phyloP scores from a whole-genome alignment of 2,329 filamentous ascomycete species.

The Sporothrix pallida region DNA sequence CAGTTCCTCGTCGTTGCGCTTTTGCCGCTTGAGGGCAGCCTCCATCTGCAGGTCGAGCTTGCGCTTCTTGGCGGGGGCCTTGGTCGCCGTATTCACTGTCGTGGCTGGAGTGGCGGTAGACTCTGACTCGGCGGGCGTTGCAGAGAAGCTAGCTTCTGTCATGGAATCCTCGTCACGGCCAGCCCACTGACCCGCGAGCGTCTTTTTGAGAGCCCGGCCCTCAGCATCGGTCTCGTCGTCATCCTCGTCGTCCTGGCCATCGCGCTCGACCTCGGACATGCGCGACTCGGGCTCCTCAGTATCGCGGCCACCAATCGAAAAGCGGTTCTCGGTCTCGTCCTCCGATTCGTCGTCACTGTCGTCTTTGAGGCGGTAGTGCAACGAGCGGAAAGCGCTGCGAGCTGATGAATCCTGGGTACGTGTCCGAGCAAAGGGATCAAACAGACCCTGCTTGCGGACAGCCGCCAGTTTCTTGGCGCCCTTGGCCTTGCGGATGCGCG shows the following conservation, averaged over 20 bases:
- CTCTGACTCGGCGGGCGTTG: conserved; percentile 17
- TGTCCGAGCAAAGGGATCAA: conserved; percentile 69
- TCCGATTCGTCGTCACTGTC: conserved; percentile 85
- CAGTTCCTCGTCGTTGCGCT: conserved; percentile 79
- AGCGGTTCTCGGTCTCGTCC: conserved; percentile 68
- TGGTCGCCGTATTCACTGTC: background rate
- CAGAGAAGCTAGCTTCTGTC: conserved; percentile 73
- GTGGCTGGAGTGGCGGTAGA: conserved; percentile 4
- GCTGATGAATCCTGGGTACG: conserved; percentile 54
- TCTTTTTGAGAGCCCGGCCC: conserved; percentile 65
- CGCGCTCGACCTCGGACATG: conserved; percentile 23
- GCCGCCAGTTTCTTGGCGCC: conserved; percentile 55
- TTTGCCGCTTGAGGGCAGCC: conserved; percentile 75
- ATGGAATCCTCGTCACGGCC: conserved; percentile 67
- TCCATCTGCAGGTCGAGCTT: conserved; percentile 75
- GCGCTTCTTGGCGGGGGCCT: conserved; percentile 66
- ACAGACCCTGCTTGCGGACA: conserved; percentile 66
- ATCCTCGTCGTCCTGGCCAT: conserved; percentile 31
- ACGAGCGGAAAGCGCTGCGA: conserved; percentile 71
- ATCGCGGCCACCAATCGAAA: conserved; percentile 13
- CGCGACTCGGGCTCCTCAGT: conserved; percentile 83
- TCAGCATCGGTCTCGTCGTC: conserved; percentile 72
- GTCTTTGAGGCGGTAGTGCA: conserved; percentile 79
- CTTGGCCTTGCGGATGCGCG: conserved; percentile 75
- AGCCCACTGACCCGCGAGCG: conserved; percentile 51